Percentiles rank a stretch among this genome's conserved stretches.
These are phyloP conservation scores for Xylaria sp. DNA, from an alignment of 2,329 filamentous ascomycete genomes.

Conservation along the genomic window DNA sequence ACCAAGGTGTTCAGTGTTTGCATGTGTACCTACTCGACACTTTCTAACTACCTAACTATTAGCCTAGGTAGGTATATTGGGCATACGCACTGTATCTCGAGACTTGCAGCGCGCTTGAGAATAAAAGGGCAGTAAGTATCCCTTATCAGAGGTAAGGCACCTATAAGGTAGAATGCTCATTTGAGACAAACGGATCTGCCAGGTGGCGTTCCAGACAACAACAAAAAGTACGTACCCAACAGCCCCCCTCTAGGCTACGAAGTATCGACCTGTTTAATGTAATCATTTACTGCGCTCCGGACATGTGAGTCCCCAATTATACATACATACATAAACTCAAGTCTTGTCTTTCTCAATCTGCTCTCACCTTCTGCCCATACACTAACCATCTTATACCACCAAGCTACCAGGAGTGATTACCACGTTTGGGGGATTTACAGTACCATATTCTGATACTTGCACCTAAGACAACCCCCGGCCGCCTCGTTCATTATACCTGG, in stretches of 20 bases:
- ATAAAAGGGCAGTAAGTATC: too few species aligned
- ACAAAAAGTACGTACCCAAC: background rate
- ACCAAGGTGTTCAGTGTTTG: too few species aligned
- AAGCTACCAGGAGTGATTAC: background rate
- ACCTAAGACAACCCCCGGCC: slow-evolving; percentile 8
- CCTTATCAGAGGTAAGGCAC: background rate
- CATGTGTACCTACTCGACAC: too few species aligned
- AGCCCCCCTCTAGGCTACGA: background rate
- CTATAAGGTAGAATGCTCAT: background rate
- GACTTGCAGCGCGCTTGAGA: too few species aligned
- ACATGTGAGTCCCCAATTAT: background rate
- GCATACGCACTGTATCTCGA: too few species aligned
- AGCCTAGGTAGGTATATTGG: too few species aligned
- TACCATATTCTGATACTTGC: background rate
- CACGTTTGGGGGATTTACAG: background rate
- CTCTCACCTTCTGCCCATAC: background rate
- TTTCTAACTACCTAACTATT: too few species aligned
- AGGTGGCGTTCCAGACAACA: background rate
- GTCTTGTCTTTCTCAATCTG: background rate
- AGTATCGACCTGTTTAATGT: background rate
- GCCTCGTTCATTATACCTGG: slow-evolving; percentile 26
- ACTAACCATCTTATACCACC: slow-evolving; percentile 2
- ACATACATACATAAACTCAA: background rate
- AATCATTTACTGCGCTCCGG: background rate
- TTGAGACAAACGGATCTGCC: background rate